Percentiles rank a stretch among this genome's conserved stretches.
phyloP scores from a whole-genome alignment of 345 rosid species.

The Populus pruinosa region DNA sequence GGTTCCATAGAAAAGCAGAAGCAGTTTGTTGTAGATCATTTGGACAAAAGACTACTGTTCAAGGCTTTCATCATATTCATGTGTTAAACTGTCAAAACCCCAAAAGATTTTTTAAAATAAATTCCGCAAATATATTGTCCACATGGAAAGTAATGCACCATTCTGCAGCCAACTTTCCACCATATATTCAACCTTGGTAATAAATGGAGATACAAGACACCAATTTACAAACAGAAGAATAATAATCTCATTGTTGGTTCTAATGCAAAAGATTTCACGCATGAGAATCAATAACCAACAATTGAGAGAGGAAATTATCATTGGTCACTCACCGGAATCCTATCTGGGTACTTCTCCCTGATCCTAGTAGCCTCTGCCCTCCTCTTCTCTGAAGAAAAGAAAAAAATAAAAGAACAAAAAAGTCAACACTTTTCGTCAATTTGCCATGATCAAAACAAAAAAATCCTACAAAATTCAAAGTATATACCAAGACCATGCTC shows the following conservation, averaged over 20 bases:
- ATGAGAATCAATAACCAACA: not conserved
- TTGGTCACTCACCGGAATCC: constrained; percentile 72
- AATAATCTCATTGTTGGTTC: not conserved
- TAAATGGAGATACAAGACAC: not conserved
- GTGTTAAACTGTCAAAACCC: not conserved
- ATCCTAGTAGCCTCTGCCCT: constrained; percentile 92
- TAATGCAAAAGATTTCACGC: not conserved
- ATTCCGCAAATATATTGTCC: not conserved
- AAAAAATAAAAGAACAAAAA: not conserved
- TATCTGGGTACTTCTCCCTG: constrained; percentile 89
- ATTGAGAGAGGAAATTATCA: not conserved
- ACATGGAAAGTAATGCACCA: not conserved
- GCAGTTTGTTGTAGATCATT: not conserved
- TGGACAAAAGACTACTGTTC: not conserved
- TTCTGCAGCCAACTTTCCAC: not conserved
- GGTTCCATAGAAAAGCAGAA: not conserved
- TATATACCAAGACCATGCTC: constrained; percentile 81
- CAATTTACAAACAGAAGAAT: not conserved
- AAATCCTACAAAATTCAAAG: not conserved
- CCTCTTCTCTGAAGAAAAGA: constrained; percentile 69
- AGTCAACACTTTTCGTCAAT: not conserved
- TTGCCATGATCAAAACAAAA: not conserved
- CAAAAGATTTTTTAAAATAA: not conserved
- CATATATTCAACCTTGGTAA: not conserved
- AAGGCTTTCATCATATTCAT: not conserved